Conservation (phyloP, 805 yeast species). For the Ogataea pignaliae region DNA sequence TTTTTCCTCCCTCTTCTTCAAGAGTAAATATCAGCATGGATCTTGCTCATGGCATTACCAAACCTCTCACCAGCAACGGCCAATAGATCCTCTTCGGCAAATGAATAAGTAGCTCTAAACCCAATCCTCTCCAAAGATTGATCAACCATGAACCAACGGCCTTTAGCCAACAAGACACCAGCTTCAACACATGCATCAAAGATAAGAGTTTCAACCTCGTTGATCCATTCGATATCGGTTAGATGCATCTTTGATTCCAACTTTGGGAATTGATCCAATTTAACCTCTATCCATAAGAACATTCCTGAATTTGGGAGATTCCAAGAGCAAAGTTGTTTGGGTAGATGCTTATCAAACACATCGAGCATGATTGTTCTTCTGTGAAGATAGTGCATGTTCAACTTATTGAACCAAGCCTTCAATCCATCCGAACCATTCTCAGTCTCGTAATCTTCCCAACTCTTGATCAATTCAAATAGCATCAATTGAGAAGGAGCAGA, state of each 20-base stretch:
- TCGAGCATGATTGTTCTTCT: constrained; percentile 59
- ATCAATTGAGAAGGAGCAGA: constrained; percentile 69
- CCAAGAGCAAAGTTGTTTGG: constrained; percentile 38
- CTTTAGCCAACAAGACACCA: constrained; percentile 28
- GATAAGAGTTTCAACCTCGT: constrained; percentile 27
- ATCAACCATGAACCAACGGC: constrained; percentile 32
- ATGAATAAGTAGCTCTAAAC: constrained; percentile 31
- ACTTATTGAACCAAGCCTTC: constrained; percentile 62
- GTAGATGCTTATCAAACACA: constrained; percentile 43
- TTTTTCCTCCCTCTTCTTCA: no score
- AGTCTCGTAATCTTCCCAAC: constrained; percentile 40
- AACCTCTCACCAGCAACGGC: constrained; percentile 24
- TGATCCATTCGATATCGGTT: constrained; percentile 29
- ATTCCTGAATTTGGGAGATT: constrained; percentile 42
- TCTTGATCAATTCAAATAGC: constrained; percentile 50
- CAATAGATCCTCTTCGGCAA: constrained; percentile 23
- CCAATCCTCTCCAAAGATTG: constrained; percentile 17
- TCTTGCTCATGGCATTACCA: constrained; percentile 19
- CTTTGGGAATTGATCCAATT: constrained; percentile 33
- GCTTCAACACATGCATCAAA: constrained; percentile 21
- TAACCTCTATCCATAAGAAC: constrained; percentile 40
- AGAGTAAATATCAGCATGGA: constrained; percentile 8
- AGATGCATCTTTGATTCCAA: constrained; percentile 31
- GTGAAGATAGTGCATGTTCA: constrained; percentile 56
- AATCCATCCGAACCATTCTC: constrained; percentile 49